Percentiles rank a stretch among this genome's conserved stretches.
phyloP scores from a whole-genome alignment of 192 early-diverging fungal species.

The Diversispora epigaea region DNA sequence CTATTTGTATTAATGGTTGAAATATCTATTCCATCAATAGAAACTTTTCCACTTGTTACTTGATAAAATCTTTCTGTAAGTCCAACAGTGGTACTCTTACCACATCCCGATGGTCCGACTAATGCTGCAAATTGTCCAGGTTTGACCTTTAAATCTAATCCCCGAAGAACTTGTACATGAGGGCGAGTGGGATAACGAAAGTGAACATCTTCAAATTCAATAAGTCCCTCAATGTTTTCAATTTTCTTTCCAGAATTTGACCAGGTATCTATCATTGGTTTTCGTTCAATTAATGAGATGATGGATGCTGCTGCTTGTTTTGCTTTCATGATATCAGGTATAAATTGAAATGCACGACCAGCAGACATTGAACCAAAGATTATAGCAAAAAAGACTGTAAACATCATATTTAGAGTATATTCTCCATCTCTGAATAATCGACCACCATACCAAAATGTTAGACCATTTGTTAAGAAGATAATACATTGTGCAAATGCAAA shows the following conservation, averaged over 20 bases:
- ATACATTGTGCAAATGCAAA: slow-evolving; percentile 50
- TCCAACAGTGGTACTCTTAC: slow-evolving; percentile 67
- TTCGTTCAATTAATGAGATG: slow-evolving; percentile 50
- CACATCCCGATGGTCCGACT: slow-evolving; percentile 72
- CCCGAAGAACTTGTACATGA: slow-evolving; percentile 59
- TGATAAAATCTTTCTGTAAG: slow-evolving; percentile 62
- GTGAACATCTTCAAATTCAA: slow-evolving; percentile 39
- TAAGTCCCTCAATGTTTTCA: slow-evolving; percentile 36
- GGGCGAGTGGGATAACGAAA: slow-evolving; percentile 62
- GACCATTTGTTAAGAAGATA: slow-evolving; percentile 46
- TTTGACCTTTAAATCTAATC: slow-evolving; percentile 54
- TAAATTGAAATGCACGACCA: slow-evolving; percentile 49
- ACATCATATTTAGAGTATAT: slow-evolving; percentile 31
- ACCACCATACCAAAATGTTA: slow-evolving; percentile 53
- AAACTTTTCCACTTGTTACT: slow-evolving; percentile 41
- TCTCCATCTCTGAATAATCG: slow-evolving; percentile 31
- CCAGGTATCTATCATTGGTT: slow-evolving; percentile 46
- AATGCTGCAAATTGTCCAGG: slow-evolving; percentile 72
- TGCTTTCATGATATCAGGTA: slow-evolving; percentile 60
- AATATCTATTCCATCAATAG: slow-evolving; percentile 46
- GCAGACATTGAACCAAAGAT: slow-evolving; percentile 41
- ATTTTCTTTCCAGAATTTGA: slow-evolving; percentile 36
- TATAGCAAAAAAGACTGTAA: slow-evolving; percentile 37
- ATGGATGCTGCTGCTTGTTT: slow-evolving; percentile 56
- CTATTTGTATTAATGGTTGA: slow-evolving; percentile 44